A percentile compares a stretch with the other conserved stretches of the same genome.
Conservation (phyloP, 768 basidiomycete genomes). For the Rhodotorula sphaerocarpa region DNA sequence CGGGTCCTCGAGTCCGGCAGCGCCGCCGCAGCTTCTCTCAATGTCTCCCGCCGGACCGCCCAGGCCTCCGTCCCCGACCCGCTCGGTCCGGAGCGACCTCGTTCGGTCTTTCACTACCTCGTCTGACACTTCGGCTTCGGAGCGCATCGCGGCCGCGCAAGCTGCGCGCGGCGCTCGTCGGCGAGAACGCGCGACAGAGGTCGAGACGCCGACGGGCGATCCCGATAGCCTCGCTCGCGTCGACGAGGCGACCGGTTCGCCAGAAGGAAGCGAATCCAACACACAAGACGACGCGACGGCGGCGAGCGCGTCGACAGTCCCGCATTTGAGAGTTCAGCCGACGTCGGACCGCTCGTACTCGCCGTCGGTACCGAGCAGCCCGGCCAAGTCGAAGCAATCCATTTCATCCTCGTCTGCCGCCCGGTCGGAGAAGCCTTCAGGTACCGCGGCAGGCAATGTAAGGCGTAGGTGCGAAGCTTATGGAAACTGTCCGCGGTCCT, state of each 20-base stretch:
- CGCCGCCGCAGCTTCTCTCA: neutral
- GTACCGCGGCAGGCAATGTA: no score
- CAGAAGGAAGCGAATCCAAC: neutral
- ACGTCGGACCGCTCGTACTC: conserved; percentile 24
- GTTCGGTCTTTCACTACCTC: conserved; percentile 19
- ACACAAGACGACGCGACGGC: neutral
- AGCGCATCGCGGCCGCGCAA: conserved; percentile 14
- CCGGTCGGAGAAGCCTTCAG: no score
- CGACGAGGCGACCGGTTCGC: neutral
- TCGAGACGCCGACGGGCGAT: neutral
- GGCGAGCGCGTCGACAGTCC: neutral
- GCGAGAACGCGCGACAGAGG: neutral
- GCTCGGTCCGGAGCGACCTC: neutral
- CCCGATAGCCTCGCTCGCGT: neutral
- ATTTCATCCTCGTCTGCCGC: neutral
- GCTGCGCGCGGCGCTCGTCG: conserved; percentile 8
- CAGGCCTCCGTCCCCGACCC: neutral
- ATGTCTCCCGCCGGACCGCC: neutral
- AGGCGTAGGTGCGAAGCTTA: no score
- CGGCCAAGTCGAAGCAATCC: neutral
- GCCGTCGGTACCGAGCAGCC: conserved; percentile 10
- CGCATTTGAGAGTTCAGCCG: conserved; percentile 11
- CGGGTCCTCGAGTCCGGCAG: no score
- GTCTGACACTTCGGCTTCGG: conserved; percentile 5
- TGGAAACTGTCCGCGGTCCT: no score